Evolutionary conservation across 2,329 filamentous ascomycete genomes (phyloP).

Genomic region (Mollisia scopiformis): DNA sequence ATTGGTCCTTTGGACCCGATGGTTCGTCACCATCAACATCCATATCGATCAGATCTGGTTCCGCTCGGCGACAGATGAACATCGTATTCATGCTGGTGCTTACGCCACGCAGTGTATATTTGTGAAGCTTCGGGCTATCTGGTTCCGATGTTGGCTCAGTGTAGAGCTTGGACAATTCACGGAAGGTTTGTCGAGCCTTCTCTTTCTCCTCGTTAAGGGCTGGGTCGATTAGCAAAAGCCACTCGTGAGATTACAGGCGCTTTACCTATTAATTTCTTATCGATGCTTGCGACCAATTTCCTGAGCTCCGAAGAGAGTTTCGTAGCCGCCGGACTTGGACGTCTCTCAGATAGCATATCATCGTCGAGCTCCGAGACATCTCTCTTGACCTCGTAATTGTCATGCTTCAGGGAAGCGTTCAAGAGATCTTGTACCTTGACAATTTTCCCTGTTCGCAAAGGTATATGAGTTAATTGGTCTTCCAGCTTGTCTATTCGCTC

Average conservation of each 20-base stretch:
- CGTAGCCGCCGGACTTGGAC: constrained; percentile 13
- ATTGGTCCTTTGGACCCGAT: constrained; percentile 46
- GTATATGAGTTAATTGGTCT: constrained; percentile 30
- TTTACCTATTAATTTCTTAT: constrained; percentile 36
- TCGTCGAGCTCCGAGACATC: constrained; percentile 19
- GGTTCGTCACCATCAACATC: constrained; percentile 35
- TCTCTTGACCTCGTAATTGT: constrained; percentile 26
- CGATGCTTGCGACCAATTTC: constrained; percentile 35
- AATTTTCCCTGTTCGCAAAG: constrained; percentile 25
- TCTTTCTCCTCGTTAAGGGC: constrained; percentile 35
- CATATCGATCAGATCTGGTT: constrained; percentile 47
- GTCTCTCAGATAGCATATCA: constrained; percentile 9
- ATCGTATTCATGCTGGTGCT: constrained; percentile 49
- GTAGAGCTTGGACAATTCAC: constrained; percentile 45
- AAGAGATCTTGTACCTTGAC: constrained; percentile 37
- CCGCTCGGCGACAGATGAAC: constrained; percentile 52
- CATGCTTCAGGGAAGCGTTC: constrained; percentile 34
- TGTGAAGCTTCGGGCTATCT: constrained; percentile 32
- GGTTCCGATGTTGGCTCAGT: constrained; percentile 32
- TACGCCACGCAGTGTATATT: constrained; percentile 55
- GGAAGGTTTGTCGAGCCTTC: constrained; percentile 32
- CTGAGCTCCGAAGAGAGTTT: constrained; percentile 32
- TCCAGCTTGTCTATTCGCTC: constrained; percentile 30
- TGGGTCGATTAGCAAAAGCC: constrained; percentile 25
- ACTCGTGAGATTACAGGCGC: not conserved